Percentiles rank a stretch among this genome's conserved stretches.
These are phyloP conservation scores for Kluyveromyces lactis DNA, from an alignment of 805 yeast species.

Conservation along the genomic window DNA sequence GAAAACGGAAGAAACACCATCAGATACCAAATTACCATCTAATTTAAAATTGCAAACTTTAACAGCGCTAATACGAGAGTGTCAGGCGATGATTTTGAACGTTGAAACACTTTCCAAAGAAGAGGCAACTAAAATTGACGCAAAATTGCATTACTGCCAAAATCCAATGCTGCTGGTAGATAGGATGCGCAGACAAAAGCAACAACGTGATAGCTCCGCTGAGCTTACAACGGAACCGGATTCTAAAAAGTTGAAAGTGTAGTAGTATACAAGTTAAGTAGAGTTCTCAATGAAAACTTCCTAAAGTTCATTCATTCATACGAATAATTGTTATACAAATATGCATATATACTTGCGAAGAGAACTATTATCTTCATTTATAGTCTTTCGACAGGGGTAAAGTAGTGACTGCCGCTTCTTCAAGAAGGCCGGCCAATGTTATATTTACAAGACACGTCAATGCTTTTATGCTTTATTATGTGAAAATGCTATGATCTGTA, in stretches of 20 bases:
- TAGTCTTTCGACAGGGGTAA: no score
- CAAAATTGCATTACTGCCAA: constrained; percentile 52
- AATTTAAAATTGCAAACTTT: constrained; percentile 14
- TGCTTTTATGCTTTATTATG: neutral
- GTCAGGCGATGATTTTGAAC: constrained; percentile 39
- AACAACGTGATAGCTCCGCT: constrained; percentile 7
- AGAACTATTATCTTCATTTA: no score
- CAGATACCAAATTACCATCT: no score
- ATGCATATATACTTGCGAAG: no score
- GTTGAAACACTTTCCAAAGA: constrained; percentile 44
- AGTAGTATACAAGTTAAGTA: no score
- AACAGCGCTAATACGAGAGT: constrained; percentile 37
- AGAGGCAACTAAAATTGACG: constrained; percentile 54
- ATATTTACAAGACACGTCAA: neutral
- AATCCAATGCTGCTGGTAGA: constrained; percentile 50
- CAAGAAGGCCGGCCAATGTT: no score
- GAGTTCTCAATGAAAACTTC: no score
- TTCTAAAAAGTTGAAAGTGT: constrained; percentile 8
- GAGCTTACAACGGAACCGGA: constrained; percentile 3
- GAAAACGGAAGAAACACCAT: neutral
- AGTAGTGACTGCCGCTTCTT: no score
- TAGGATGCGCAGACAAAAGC: constrained; percentile 40
- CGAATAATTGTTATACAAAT: neutral
- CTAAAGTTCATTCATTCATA: constrained; percentile 2
- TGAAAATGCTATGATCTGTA: no score